Evolutionary conservation across 2,329 filamentous ascomycete species (phyloP), one percentile per base, ranked within the genome.

Genomic region (Onygena corvina): DNA sequence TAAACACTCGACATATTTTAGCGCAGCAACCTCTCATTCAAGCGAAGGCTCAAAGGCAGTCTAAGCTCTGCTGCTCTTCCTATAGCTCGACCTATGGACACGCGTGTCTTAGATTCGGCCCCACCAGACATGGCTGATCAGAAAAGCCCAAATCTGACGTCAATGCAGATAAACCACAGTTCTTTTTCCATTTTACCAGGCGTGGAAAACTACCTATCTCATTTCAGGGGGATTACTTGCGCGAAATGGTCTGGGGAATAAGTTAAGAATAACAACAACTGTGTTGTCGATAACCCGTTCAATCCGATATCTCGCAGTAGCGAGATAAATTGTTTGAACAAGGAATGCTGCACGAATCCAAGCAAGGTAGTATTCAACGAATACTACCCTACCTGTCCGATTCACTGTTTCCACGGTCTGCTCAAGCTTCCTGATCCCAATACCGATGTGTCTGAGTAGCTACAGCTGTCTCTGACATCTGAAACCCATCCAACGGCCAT

Each of bases 401-500:
- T 42, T 27, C 36, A 4, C 14, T 23, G n/a, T n/a, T n/a, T n/a
- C n/a, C n/a, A n/a, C n/a, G n/a, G n/a, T n/a, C n/a, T n/a, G n/a
- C n/a, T n/a, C n/a, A n/a, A n/a, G n/a, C n/a, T n/a, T n/a, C n/a
- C n/a, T n/a, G n/a, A n/a, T n/a, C n/a, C n/a, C n/a, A n/a, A n/a
- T n/a, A n/a, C 18, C 20, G 20, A 7, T 21, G 12, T 11, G 36
- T 25, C 14, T 25, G 18, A 40, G 18, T 4, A 23, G 18, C 33
- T 35, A 5, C 27, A 46, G 33, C 18, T 20, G 40, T 23, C n/a
- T 27, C 2, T 46, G 12, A 14, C 11, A 46, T 31, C 44, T 46
- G 44, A 46, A 46, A 46, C 44, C 44, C 21, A n/a, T 46, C 44
- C 44, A 46, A 46, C 44, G 14, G 44, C 27, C 20, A 18, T 20